Evolutionary conservation across 208 protist genomes (phyloP), one percentile per base, ranked within the genome.

Genomic region (Endotrypanum monterogeii): DNA sequence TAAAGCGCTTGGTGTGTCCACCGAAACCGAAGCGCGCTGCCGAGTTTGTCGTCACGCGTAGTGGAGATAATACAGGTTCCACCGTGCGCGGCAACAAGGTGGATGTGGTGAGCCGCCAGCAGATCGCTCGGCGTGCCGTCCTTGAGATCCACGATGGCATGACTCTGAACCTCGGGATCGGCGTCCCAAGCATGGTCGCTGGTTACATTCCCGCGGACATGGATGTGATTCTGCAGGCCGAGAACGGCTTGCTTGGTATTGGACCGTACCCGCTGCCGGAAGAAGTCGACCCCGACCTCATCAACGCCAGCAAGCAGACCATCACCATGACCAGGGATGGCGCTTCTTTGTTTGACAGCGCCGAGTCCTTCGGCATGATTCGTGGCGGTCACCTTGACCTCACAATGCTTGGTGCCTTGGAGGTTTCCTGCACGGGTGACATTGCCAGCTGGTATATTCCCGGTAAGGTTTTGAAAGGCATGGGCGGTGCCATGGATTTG

Each of bases 371-470:
- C 79, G 93, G 85, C 28, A 99, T 99, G 96, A 99, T 99, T 58
- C 85, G 98, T 67, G 98, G 94, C 62, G 89, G 88, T 23, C 93
- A 98, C 63, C 82, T 98, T 32, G 87, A 98, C 68, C 54, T 98
- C 18, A 98, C 97, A 50, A 95, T 99, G 66, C 76, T 99, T 4
- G 97, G 97, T 23, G 97, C 88, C 55, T 84, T 98, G 72, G 81
- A 99, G 76, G 94, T 98, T 0, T 78, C 90, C 3, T n/a, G 56
- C 3, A 89, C 68, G 54, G 98, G 97, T 46, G 98, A 99, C 76
- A 80, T 99, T 3, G 98, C 97, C 54, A 98, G 98, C 79, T 99
- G 96, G 96, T 91, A 97, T 28, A 96, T 98, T 55, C 97, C 97
- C 5, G 90, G 91, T 18, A 97, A 98, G 71, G 84, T 98, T 83